These are phyloP conservation scores for Apiotrichum gamsii DNA, from an alignment of 1,284 basidiomycete species.

Conservation along the genomic window DNA sequence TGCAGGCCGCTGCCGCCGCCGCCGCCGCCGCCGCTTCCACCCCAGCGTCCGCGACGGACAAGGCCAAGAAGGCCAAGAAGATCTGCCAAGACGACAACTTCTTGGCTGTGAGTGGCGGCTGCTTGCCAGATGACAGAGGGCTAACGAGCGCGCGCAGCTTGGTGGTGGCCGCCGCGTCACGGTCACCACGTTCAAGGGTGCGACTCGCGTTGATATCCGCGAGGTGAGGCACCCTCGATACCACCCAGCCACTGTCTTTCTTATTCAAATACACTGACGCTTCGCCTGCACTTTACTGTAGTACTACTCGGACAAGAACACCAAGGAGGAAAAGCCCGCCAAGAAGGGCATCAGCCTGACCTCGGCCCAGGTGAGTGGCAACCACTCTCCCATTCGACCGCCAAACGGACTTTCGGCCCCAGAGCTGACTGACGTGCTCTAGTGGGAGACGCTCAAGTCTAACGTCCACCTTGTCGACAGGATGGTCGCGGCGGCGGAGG, in stretches of 20 bases:
- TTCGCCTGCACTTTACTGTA: constrained; percentile 10
- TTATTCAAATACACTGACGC: background rate
- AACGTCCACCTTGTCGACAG: constrained; percentile 15
- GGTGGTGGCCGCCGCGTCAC: constrained; percentile 63
- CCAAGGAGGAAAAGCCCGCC: constrained; percentile 64
- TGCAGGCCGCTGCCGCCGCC: too few species aligned
- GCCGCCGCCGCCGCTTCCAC: background rate
- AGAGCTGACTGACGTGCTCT: background rate
- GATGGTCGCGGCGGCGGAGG: constrained; percentile 12
- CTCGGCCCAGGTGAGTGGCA: constrained; percentile 59
- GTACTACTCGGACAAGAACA: constrained; percentile 56
- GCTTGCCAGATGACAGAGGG: constrained; percentile 40
- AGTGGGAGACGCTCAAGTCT: constrained; percentile 22
- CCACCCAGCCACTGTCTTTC: too few species aligned
- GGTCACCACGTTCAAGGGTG: constrained; percentile 64
- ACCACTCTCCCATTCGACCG: too few species aligned
- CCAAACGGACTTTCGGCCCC: too few species aligned
- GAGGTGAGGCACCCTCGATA: too few species aligned
- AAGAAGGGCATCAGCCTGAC: constrained; percentile 73
- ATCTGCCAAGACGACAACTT: constrained; percentile 8
- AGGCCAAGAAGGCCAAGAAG: background rate
- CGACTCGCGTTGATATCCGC: constrained; percentile 64
- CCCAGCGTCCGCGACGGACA: background rate
- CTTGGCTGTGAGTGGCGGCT: constrained; percentile 3
- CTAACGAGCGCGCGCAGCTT: too few species aligned